Conservation (phyloP, 192 early-diverging fungal genomes). For the Entrophospora sp. region DNA sequence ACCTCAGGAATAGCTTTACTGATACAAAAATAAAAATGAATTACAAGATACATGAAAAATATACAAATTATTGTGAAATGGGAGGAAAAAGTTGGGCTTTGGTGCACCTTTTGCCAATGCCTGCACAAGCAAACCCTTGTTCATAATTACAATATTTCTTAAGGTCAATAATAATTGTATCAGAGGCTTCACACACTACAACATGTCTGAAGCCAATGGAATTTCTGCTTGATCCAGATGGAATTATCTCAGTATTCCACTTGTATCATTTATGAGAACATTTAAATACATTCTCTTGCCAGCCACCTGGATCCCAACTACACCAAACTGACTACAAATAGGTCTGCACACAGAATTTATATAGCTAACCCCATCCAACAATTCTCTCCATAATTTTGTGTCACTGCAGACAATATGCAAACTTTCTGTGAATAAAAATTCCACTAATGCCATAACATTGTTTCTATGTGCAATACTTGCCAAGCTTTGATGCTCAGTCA, state of each 20-base stretch:
- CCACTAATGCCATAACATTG: not conserved
- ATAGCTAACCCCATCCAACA: not conserved
- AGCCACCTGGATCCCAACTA: not conserved
- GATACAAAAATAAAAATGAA: too few species aligned
- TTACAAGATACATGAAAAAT: too few species aligned
- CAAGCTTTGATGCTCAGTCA: not conserved
- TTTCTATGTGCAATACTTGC: not conserved
- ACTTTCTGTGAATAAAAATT: not conserved
- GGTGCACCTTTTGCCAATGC: too few species aligned
- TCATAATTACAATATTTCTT: slow-evolving; percentile 10
- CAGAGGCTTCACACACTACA: not conserved
- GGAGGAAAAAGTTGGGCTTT: too few species aligned
- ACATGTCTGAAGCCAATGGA: not conserved
- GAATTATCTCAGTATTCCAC: not conserved
- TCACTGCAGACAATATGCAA: not conserved
- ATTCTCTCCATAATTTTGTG: slow-evolving; percentile 4
- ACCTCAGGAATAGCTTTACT: too few species aligned
- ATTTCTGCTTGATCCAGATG: slow-evolving; percentile 6
- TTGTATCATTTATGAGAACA: slow-evolving; percentile 4
- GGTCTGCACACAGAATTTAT: not conserved
- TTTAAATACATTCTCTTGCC: slow-evolving; percentile 2
- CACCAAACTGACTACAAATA: not conserved
- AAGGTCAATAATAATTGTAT: not conserved
- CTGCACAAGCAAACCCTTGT: not conserved
- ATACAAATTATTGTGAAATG: too few species aligned